A percentile compares a stretch with the other conserved stretches of the same genome.
Conservation (phyloP, 352 stramenopile species). For the Globisporangium megalacanthum region DNA sequence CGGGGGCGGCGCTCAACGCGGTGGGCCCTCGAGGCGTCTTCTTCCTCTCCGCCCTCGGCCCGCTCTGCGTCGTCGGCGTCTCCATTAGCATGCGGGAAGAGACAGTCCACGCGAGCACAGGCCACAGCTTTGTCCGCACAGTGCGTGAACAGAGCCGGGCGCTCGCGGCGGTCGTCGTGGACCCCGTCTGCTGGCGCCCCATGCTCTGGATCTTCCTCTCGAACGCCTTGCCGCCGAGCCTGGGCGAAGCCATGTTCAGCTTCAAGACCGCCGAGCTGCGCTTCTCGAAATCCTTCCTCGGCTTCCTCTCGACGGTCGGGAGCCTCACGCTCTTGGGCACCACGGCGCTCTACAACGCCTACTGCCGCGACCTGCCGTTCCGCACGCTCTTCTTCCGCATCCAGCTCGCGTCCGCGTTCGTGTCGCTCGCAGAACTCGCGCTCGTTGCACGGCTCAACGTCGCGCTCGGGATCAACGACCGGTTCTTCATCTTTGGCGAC, state of each 20-base stretch:
- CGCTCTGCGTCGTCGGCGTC: conserved; percentile 56
- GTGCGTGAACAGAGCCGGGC: conserved; percentile 43
- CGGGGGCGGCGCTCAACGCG: conserved; percentile 46
- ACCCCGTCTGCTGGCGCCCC: conserved; percentile 71
- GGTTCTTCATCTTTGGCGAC: conserved; percentile 79
- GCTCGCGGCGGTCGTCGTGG: conserved; percentile 51
- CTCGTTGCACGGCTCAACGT: conserved; percentile 70
- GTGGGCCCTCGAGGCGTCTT: conserved; percentile 66
- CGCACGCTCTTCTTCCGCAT: conserved; percentile 71
- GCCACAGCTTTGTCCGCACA: conserved; percentile 41
- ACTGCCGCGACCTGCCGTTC: conserved; percentile 76
- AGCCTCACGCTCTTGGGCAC: conserved; percentile 66
- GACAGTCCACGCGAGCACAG: conserved; percentile 16
- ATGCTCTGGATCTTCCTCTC: conserved; percentile 83
- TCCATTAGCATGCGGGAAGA: conserved; percentile 60
- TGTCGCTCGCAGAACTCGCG: conserved; percentile 66
- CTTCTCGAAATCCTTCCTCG: conserved; percentile 76
- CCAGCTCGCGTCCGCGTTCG: conserved; percentile 57
- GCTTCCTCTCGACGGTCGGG: conserved; percentile 71
- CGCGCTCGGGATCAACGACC: conserved; percentile 48
- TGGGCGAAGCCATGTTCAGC: conserved; percentile 81
- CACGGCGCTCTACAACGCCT: conserved; percentile 74
- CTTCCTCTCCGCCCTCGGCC: conserved; percentile 65
- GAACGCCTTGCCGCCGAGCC: conserved; percentile 59
- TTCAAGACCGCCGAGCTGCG: conserved; percentile 73